Evolutionary conservation across 2,329 filamentous ascomycete species (phyloP), one percentile per base, ranked within the genome.

Genomic region (Sordariomycetes sp.): DNA sequence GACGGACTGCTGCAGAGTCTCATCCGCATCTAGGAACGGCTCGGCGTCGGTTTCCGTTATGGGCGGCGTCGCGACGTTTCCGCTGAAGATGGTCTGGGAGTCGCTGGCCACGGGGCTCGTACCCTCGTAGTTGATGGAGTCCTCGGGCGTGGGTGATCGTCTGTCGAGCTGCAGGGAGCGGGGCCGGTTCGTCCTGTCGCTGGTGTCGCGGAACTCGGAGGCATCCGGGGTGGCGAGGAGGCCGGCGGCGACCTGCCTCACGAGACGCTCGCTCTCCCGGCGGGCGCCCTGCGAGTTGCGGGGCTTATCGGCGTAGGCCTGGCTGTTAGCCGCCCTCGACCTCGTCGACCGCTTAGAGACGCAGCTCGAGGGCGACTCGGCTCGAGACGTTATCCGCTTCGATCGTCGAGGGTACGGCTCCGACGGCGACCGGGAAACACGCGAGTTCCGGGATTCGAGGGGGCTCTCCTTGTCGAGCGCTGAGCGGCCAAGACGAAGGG

Each of bases 31-130:
- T 24, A 70, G 72, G 60, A 82, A 78, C 10, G 81, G 78, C 61
- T 87, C 85, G 12, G 82, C 70, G 60, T 90, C 87, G 24, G 83
- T 80, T 61, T 90, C 88, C 10, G 82, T 86, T 62, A 90, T 82
- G 7, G 87, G 87, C 34, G 88, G 87, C 10, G 88, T 90, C 55
- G 87, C 85, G 54, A 85, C 82, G 60, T 77, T 83, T 65, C 75
- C 79, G 63, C 76, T 78, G 64, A 87, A 86, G 36, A 81, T 73
- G 12, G 81, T 83, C 58, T 80, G 77, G 2, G 78, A 72, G 58
- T 82, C 78, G 64, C 77, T 81, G 32, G 71, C 76, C 0, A 52
- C 42, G 24, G 55, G 55, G 32, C 55, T 56, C 20, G 55, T 42
- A 3, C 13, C 56, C 20, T 53, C 56, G 51, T 45, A 54, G 35